Conservation (phyloP, 306 rosid species). For the Carpinus fangiana region DNA sequence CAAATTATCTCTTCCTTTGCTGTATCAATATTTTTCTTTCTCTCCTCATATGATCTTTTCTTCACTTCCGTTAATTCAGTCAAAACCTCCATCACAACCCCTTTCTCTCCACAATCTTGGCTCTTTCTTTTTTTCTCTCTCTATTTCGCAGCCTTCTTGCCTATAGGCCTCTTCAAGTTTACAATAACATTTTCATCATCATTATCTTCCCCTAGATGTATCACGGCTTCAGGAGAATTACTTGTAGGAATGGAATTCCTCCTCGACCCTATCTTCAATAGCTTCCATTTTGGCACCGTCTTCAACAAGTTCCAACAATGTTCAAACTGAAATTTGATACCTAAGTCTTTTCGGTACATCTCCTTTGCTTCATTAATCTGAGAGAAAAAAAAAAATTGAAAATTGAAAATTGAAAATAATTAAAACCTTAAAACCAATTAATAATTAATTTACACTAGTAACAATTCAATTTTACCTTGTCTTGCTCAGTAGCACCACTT, state of each 20-base stretch:
- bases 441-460: background rate
- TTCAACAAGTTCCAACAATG: background rate
- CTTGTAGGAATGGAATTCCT: background rate
- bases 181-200: too few relatives aligned
- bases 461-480: background rate
- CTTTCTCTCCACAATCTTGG: too few relatives aligned
- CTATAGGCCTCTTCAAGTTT: background rate
- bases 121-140: background rate
- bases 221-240: background rate
- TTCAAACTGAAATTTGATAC: background rate
- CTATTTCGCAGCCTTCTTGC: background rate
- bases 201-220: background rate
- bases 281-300: background rate
- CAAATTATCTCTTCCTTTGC: background rate
- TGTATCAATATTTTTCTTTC: background rate
- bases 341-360: background rate
- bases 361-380: background rate
- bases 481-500: background rate
- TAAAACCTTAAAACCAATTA: background rate
- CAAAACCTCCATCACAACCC: background rate
- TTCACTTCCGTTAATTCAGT: background rate
- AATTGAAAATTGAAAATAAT: background rate
- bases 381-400: background rate
- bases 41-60: background rate
- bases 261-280: background rate